Conservation (phyloP, 768 basidiomycete genomes). For the Gelatoporia subvermispora region DNA sequence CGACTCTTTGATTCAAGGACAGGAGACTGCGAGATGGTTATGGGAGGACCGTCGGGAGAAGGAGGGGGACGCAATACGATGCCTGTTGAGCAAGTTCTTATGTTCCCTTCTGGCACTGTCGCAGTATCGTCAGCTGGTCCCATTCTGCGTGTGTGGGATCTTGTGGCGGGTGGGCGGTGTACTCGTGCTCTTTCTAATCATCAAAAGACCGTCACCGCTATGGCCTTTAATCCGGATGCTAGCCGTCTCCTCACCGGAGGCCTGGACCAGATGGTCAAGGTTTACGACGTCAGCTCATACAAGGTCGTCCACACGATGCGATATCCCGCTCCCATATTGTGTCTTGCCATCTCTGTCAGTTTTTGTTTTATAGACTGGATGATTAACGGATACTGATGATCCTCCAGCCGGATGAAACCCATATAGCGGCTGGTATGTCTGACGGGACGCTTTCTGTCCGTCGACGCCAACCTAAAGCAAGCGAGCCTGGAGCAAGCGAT, state of each 20-base stretch:
- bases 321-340: slow-evolving; percentile 89
- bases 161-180: slow-evolving; percentile 87
- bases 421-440: slow-evolving; percentile 95
- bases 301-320: slow-evolving; percentile 98
- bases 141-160: slow-evolving; percentile 91
- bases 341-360: slow-evolving; percentile 86
- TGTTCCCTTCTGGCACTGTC: slow-evolving; percentile 86
- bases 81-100: slow-evolving; percentile 89
- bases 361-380: background rate
- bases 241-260: slow-evolving; percentile 84
- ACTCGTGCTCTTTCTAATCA: slow-evolving; percentile 92
- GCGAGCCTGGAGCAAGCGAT: slow-evolving; percentile 40
- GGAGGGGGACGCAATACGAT: slow-evolving; percentile 32
- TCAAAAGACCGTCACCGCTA: slow-evolving; percentile 92
- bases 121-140: slow-evolving; percentile 87
- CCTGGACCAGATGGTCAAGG: slow-evolving; percentile 97
- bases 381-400: too few species aligned
- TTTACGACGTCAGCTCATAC: slow-evolving; percentile 92
- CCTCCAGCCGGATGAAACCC: slow-evolving; percentile 87
- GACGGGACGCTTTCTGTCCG: slow-evolving; percentile 98
- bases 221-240: slow-evolving; percentile 73
- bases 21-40: slow-evolving; percentile 78
- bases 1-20: slow-evolving; percentile 84
- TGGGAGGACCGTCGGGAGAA: slow-evolving; percentile 40
- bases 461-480: slow-evolving; percentile 72